Evolutionary conservation across 1,284 basidiomycete genomes (phyloP).

Genomic region (Moesziomyces parantarcticus): DNA sequence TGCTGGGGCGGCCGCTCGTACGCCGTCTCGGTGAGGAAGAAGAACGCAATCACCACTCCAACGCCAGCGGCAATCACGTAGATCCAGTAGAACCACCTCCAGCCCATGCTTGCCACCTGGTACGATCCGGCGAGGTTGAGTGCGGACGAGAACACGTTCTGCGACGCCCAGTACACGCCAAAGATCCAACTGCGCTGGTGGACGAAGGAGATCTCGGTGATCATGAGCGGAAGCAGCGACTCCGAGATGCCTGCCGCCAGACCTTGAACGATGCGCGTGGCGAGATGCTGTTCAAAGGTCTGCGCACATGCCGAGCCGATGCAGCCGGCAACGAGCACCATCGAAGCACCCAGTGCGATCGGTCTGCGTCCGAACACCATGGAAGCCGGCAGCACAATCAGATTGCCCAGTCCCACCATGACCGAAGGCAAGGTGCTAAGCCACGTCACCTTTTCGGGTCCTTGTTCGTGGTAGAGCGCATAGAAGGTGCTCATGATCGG

Average conservation of each 20-base stretch:
- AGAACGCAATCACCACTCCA: constrained; percentile 4
- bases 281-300: constrained; percentile 8
- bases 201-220: constrained; percentile 6
- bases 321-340: constrained; percentile 1
- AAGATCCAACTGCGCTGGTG: constrained; percentile 8
- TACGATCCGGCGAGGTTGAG: constrained; percentile 6
- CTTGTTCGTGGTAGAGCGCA: constrained; percentile 4
- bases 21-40: constrained; percentile 8
- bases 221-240: constrained; percentile 5
- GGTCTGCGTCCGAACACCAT: constrained; percentile 3
- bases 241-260: constrained; percentile 6
- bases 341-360: neutral
- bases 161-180: constrained; percentile 8
- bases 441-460: constrained; percentile 3
- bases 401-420: constrained; percentile 3
- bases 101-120: constrained; percentile 7
- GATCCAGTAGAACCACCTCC: constrained; percentile 8
- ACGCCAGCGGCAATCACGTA: constrained; percentile 6
- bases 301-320: neutral
- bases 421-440: constrained; percentile 8
- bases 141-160: constrained; percentile 7
- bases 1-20: constrained; percentile 5
- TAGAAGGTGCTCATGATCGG: constrained; percentile 12
- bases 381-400: constrained; percentile 3
- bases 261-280: constrained; percentile 6